Evolutionary conservation across 768 basidiomycete species (phyloP), one percentile per base, ranked within the genome.

Genomic region (Leccinum barrowsii): DNA sequence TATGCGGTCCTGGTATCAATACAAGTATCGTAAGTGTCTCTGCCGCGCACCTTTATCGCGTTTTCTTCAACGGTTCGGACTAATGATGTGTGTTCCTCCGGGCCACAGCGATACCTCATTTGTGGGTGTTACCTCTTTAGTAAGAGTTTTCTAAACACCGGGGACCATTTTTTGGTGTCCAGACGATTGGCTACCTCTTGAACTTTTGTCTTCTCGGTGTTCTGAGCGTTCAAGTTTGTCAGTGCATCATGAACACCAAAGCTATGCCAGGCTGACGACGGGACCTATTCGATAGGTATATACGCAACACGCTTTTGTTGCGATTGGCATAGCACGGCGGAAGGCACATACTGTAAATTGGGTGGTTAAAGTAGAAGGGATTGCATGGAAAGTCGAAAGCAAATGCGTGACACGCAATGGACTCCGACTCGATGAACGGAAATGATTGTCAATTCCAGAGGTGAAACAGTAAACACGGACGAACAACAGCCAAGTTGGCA

Each of bases 161-260:
- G 19, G 11, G 12, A 15, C 15, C 32, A 12, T 37, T 17, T 17
- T n/a, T 34, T 24, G 21, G 10, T 8, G 24, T 56, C n/a, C 13
- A 60, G 59, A 53, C 21, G 11, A 5, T 60, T 7, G 59, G 59
- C 5, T 58, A 58, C 57, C 52, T 60, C 28, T 15, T 60, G 17
- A 60, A 54, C 40, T 60, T 60, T 46, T 47, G 57, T 4, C 37
- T 60, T 12, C 30, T 60, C 5, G 59, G 59, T 6, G 40, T 54
- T 17, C 12, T 60, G 22, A 35, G 28, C 32, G 32, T 50, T 37
- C 59, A 60, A 58, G 42, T 54, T 35, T 58, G 59, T 60, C 5
- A 58, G 56, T 54, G 26, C 19, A 12, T 26, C 7, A 12, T 8
- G 3, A 19, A 32, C 17, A 24, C 30, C 5, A n/a, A 17, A 30